Evolutionary conservation across 352 stramenopile species (phyloP).

Genomic region (Globisporangium megalacanthum): DNA sequence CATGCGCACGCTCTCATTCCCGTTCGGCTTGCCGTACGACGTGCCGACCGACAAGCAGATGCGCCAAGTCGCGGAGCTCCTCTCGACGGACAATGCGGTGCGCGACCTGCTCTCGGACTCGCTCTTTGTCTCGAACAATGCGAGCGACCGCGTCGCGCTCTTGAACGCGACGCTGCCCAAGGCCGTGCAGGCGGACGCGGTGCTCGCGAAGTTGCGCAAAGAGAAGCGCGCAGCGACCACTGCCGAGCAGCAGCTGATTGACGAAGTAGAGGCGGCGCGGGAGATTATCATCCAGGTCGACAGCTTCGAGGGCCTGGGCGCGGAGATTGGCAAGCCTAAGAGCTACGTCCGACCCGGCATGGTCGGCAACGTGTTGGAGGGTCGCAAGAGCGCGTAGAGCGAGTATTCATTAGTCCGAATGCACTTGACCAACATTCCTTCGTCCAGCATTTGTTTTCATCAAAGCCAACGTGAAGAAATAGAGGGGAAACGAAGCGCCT

Average conservation of each 20-base stretch:
- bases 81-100: slow-evolving; percentile 69
- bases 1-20: slow-evolving; percentile 95
- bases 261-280: slow-evolving; percentile 93
- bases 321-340: slow-evolving; percentile 67
- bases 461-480: no score
- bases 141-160: slow-evolving; percentile 57
- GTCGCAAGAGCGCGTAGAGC: slow-evolving; percentile 14
- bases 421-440: not conserved
- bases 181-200: slow-evolving; percentile 90
- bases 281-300: slow-evolving; percentile 97
- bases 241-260: slow-evolving; percentile 93
- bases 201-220: slow-evolving; percentile 88
- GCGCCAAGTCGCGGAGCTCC: slow-evolving; percentile 62
- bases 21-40: slow-evolving; percentile 92
- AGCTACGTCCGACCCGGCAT: slow-evolving; percentile 90
- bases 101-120: slow-evolving; percentile 62
- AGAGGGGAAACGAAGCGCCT: no score
- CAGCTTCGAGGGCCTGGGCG: slow-evolving; percentile 86
- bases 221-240: slow-evolving; percentile 93
- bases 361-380: slow-evolving; percentile 40
- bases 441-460: no score
- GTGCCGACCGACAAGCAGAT: slow-evolving; percentile 86
- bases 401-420: no score
- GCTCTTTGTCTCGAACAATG: slow-evolving; percentile 74
- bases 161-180: slow-evolving; percentile 76